phyloP scores from a whole-genome alignment of 140 eudicot genomes.

The Ambrosia hybrid region DNA sequence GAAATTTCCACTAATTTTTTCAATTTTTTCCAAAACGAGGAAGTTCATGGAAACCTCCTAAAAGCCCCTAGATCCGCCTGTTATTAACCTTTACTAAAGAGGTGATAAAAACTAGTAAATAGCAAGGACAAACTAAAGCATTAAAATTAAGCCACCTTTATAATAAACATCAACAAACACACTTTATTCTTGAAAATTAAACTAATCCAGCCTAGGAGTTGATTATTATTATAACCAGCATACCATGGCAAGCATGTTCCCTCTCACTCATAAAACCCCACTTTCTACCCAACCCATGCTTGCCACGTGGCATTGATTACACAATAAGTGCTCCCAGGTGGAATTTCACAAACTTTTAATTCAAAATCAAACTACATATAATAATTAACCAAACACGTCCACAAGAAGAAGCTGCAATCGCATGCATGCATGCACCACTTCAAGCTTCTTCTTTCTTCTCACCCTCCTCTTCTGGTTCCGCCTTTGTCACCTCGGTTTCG shows the following conservation, averaged over 20 bases:
- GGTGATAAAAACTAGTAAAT: background rate
- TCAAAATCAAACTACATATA: slow-evolving; percentile 11
- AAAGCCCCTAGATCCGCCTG: too few species aligned
- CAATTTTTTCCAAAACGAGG: too few species aligned
- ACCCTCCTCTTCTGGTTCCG: slow-evolving; percentile 16
- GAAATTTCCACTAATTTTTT: too few species aligned
- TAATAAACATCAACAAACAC: slow-evolving; percentile 26
- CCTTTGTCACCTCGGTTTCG: slow-evolving; percentile 22
- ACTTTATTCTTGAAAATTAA: slow-evolving; percentile 26
- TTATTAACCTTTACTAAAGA: too few species aligned
- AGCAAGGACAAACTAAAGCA: background rate
- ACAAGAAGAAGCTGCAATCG: background rate
- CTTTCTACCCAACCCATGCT: slow-evolving; percentile 35
- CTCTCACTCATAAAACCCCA: slow-evolving; percentile 9
- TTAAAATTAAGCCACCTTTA: slow-evolving; percentile 26
- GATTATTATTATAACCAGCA: slow-evolving; percentile 19
- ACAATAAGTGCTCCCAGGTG: slow-evolving; percentile 25
- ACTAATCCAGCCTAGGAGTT: slow-evolving; percentile 29
- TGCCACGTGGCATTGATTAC: slow-evolving; percentile 38
- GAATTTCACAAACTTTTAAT: slow-evolving; percentile 28
- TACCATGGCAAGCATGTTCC: slow-evolving; percentile 24
- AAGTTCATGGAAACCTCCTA: too few species aligned
- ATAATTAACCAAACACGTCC: background rate
- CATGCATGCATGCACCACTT: background rate
- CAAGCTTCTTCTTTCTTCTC: slow-evolving; percentile 31